Conservation (phyloP, 805 yeast species). For the Spathaspora arborariae region DNA sequence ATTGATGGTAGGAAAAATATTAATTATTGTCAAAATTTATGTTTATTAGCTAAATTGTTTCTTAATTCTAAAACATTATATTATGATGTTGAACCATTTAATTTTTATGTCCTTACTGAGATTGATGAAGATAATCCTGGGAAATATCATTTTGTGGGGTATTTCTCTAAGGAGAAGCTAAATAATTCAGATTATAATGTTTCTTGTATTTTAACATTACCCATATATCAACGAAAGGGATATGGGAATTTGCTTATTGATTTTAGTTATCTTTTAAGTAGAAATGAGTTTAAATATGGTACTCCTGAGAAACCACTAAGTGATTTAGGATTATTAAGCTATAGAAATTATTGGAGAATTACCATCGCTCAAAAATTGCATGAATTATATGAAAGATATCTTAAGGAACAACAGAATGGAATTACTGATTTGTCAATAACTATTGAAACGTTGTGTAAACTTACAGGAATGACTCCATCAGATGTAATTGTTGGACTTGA, state of each 20-base stretch:
- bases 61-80: constrained; percentile 88
- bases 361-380: constrained; percentile 51
- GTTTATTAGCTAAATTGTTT: constrained; percentile 84
- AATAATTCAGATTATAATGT: constrained; percentile 76
- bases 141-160: constrained; percentile 80
- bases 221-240: constrained; percentile 82
- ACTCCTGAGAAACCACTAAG: constrained; percentile 95
- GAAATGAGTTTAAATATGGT: constrained; percentile 74
- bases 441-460: constrained; percentile 56
- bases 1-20: constrained; percentile 81
- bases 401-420: not conserved
- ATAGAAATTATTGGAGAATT: constrained; percentile 81
- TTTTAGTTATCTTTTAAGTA: constrained; percentile 77
- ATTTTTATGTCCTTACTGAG: constrained; percentile 82
- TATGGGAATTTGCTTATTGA: constrained; percentile 87
- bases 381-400: constrained; percentile 19
- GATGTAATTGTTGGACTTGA: constrained; percentile 89
- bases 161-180: constrained; percentile 84
- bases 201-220: constrained; percentile 87
- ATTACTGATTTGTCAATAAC: constrained; percentile 31
- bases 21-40: constrained; percentile 82
- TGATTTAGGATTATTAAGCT: constrained; percentile 80
- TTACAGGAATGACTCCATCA: constrained; percentile 82
- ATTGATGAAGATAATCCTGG: constrained; percentile 41
- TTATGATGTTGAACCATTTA: constrained; percentile 93